A percentile compares a stretch with the other conserved stretches of the same genome.
Conservation (phyloP, 1,284 basidiomycete species). For the Ceraceosorus bombacis region DNA sequence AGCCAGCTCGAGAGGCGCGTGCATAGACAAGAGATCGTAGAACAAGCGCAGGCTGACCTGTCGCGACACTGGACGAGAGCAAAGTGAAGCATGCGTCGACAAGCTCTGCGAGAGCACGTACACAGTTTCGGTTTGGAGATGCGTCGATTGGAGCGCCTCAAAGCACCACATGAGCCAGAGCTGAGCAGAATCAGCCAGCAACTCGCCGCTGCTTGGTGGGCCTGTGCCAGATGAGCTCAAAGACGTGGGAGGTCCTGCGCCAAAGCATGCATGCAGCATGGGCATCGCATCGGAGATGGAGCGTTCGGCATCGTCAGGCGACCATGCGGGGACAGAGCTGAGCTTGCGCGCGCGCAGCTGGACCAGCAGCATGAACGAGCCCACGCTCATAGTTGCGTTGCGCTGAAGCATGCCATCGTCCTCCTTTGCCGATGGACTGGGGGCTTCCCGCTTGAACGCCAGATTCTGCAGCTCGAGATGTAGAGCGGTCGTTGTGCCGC, state of each 20-base stretch:
- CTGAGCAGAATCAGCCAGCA: constrained; percentile 11
- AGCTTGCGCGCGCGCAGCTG: constrained; percentile 4
- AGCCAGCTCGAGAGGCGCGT: constrained; percentile 11
- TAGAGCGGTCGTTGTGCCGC: not conserved
- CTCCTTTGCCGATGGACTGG: not conserved
- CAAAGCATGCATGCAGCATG: constrained; percentile 10
- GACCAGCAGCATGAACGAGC: constrained; percentile 14
- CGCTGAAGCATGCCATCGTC: not conserved
- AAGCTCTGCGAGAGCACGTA: constrained; percentile 23
- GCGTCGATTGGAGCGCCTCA: constrained; percentile 11
- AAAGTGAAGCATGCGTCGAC: constrained; percentile 30
- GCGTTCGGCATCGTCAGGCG: not conserved
- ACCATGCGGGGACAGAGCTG: not conserved
- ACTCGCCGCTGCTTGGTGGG: not conserved
- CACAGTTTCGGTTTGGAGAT: constrained; percentile 14
- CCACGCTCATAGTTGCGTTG: constrained; percentile 2
- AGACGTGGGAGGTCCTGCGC: constrained; percentile 5
- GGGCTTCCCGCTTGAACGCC: not conserved
- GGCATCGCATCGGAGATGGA: constrained; percentile 8
- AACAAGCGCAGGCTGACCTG: constrained; percentile 24
- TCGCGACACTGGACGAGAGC: constrained; percentile 20
- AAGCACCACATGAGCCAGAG: constrained; percentile 17
- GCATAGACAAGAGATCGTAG: constrained; percentile 12
- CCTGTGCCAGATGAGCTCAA: constrained; percentile 1
- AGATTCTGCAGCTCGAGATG: constrained; percentile 3